A percentile compares a stretch with the other conserved stretches of the same genome.
These are phyloP conservation scores for Blastomyces silverae DNA, from an alignment of 2,329 filamentous ascomycete genomes.

Conservation along the genomic window DNA sequence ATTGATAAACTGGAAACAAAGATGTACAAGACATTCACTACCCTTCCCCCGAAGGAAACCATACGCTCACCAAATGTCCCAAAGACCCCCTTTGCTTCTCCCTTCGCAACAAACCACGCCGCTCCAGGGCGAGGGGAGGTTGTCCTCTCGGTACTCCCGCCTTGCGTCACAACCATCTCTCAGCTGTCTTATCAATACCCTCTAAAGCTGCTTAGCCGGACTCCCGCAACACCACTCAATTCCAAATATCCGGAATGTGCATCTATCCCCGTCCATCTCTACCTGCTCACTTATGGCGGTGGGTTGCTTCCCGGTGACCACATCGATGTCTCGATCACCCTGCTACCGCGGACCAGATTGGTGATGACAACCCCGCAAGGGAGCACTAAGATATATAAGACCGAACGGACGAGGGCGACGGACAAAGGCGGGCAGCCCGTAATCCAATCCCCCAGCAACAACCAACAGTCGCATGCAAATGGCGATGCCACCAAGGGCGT, in stretches of 20 bases:
- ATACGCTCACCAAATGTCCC: neutral
- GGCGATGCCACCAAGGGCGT: neutral
- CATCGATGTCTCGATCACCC: constrained; percentile 63
- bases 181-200: constrained; percentile 86
- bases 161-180: constrained; percentile 62
- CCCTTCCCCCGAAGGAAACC: neutral
- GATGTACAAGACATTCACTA: no score
- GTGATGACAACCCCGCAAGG: constrained; percentile 59
- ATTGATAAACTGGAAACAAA: no score
- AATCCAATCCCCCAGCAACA: constrained; percentile 17
- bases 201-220: constrained; percentile 82
- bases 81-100: constrained; percentile 47
- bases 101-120: constrained; percentile 68
- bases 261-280: constrained; percentile 63
- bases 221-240: constrained; percentile 55
- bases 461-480: constrained; percentile 15
- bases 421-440: constrained; percentile 33
- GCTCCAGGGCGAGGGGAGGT: constrained; percentile 73
- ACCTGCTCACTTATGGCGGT: constrained; percentile 88
- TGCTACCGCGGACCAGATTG: constrained; percentile 60
- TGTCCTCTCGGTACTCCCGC: constrained; percentile 64
- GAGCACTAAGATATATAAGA: constrained; percentile 94
- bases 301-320: constrained; percentile 83
- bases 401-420: constrained; percentile 40
- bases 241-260: constrained; percentile 30